These are phyloP conservation scores for Xylariales sp. DNA, from an alignment of 2,329 filamentous ascomycete species.

Conservation along the genomic window DNA sequence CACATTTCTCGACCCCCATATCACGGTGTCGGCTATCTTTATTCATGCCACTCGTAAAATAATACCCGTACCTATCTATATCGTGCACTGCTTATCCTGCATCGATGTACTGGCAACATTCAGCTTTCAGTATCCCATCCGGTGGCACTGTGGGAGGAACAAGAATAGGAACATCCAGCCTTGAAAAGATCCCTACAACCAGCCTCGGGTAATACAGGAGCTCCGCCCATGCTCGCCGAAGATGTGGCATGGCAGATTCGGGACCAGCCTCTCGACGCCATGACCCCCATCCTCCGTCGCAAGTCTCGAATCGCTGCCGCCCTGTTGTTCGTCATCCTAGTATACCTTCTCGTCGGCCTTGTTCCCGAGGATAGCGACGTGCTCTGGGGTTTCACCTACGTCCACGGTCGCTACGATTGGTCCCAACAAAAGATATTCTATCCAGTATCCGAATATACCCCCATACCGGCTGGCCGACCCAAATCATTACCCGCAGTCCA, in stretches of 20 bases:
- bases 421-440: slow-evolving; percentile 44
- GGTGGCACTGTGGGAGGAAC: slow-evolving; percentile 12
- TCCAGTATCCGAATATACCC: slow-evolving; percentile 45
- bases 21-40: background rate
- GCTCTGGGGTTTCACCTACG: slow-evolving; percentile 46
- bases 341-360: slow-evolving; percentile 47
- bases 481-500: slow-evolving; percentile 45
- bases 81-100: slow-evolving; percentile 6
- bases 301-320: slow-evolving; percentile 42
- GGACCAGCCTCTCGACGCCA: slow-evolving; percentile 41
- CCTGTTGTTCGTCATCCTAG: slow-evolving; percentile 37
- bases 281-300: slow-evolving; percentile 44
- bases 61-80: background rate
- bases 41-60: slow-evolving; percentile 13
- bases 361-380: slow-evolving; percentile 43
- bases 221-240: slow-evolving; percentile 46
- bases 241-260: slow-evolving; percentile 47
- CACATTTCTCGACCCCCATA: background rate
- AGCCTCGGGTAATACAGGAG: slow-evolving; percentile 11
- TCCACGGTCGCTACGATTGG: slow-evolving; percentile 48
- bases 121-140: slow-evolving; percentile 18
- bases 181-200: slow-evolving; percentile 14
- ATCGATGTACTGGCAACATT: slow-evolving; percentile 29
- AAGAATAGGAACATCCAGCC: background rate
- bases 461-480: slow-evolving; percentile 45